Conservation (phyloP, 2,329 filamentous ascomycete species). For the Calonectria pauciramosa region DNA sequence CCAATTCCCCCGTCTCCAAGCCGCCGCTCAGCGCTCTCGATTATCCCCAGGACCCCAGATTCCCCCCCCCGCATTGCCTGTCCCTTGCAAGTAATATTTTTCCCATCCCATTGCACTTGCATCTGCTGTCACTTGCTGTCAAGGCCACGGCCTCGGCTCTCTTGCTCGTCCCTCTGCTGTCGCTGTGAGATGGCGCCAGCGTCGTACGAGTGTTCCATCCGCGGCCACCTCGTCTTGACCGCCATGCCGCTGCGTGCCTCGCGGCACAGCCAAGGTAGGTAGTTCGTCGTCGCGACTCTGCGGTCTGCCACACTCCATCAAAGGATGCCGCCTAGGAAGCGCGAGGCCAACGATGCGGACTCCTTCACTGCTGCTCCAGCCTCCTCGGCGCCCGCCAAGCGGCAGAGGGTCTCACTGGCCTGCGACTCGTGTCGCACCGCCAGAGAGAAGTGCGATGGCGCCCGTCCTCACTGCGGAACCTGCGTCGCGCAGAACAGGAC, state of each 20-base stretch:
- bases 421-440: constrained; percentile 78
- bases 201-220: constrained; percentile 33
- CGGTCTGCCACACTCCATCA: constrained; percentile 26
- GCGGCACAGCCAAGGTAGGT: constrained; percentile 43
- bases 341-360: constrained; percentile 46
- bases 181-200: constrained; percentile 41
- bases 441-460: constrained; percentile 81
- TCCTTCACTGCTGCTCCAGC: constrained; percentile 41
- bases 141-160: constrained; percentile 34
- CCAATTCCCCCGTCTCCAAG: constrained; percentile 31
- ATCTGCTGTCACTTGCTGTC: constrained; percentile 23
- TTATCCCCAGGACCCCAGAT: constrained; percentile 42
- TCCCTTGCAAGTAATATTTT: constrained; percentile 28
- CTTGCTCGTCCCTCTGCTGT: constrained; percentile 15
- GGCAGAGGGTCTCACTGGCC: constrained; percentile 76
- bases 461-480: constrained; percentile 75
- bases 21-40: constrained; percentile 30
- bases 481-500: constrained; percentile 73
- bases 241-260: constrained; percentile 43
- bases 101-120: constrained; percentile 21
- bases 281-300: constrained; percentile 24
- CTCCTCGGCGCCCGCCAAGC: constrained; percentile 58
- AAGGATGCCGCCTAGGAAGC: constrained; percentile 57
- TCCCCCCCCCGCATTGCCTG: constrained; percentile 46
- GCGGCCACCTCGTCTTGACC: constrained; percentile 25